Conservation (phyloP, 306 rosid genomes). For the Castanopsis chinensis region DNA sequence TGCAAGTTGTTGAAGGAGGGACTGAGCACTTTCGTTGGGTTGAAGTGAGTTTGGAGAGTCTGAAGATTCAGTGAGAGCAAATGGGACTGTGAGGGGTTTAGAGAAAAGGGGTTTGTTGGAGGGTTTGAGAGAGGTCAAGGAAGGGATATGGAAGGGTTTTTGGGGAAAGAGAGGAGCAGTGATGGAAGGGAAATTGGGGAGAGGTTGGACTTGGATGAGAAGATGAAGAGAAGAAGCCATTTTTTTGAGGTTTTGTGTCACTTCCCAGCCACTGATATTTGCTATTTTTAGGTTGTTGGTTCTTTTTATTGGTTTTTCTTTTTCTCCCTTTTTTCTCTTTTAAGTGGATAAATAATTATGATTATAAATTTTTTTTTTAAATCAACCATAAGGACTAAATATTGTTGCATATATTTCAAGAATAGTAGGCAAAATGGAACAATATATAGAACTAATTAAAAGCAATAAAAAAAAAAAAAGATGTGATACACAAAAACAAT, state of each 20-base stretch:
- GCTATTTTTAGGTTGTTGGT: not conserved
- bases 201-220: constrained; percentile 37
- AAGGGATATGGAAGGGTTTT: constrained; percentile 25
- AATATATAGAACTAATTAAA: too few species aligned
- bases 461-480: too few species aligned
- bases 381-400: too few species aligned
- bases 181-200: constrained; percentile 31
- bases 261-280: not conserved
- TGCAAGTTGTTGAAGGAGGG: constrained; percentile 63
- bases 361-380: too few species aligned
- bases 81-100: constrained; percentile 38
- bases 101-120: constrained; percentile 9
- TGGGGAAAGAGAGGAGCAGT: constrained; percentile 29
- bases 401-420: too few species aligned
- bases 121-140: constrained; percentile 35
- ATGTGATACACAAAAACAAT: too few species aligned
- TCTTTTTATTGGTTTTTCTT: not conserved
- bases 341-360: too few species aligned
- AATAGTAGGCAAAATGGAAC: too few species aligned
- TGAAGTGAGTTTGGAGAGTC: constrained; percentile 60
- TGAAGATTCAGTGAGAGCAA: constrained; percentile 64
- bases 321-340: too few species aligned
- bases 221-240: constrained; percentile 65
- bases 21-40: constrained; percentile 37
- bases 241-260: constrained; percentile 6